Conservation (phyloP, 2,329 filamentous ascomycete species). For the Eutypa lata region DNA sequence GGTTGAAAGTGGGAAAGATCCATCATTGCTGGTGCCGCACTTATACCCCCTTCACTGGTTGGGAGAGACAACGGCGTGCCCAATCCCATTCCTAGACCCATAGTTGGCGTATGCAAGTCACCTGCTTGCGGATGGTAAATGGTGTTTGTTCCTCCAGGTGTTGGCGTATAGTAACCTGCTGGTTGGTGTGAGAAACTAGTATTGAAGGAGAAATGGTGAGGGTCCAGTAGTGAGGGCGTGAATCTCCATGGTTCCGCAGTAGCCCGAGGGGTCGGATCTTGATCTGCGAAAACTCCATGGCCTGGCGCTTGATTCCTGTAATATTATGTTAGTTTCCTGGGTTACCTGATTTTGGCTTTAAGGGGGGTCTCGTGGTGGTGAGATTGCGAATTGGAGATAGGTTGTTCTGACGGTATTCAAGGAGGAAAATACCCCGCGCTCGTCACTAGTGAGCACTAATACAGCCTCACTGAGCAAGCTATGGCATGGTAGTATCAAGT, state of each 20-base stretch:
- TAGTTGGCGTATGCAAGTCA: conserved; percentile 79
- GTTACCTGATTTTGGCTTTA: conserved; percentile 2
- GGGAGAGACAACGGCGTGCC: conserved; percentile 80
- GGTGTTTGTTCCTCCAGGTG: conserved; percentile 75
- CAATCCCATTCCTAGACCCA: conserved; percentile 72
- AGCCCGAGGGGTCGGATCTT: conserved; percentile 78
- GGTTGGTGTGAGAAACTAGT: conserved; percentile 73
- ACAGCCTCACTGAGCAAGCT: conserved; percentile 15
- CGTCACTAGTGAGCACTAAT: conserved; percentile 16
- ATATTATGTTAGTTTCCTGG: conserved; percentile 23
- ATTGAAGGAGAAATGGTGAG: conserved; percentile 77
- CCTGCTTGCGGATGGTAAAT: conserved; percentile 81
- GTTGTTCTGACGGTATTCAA: conserved; percentile 1
- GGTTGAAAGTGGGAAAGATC: conserved; percentile 67
- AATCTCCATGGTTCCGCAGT: conserved; percentile 82
- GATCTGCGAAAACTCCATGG: conserved; percentile 56
- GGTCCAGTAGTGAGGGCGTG: conserved; percentile 84
- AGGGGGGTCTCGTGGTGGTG: conserved; percentile 3
- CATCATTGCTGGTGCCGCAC: conserved; percentile 55
- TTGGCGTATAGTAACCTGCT: conserved; percentile 84
- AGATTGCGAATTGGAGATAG: conserved; percentile 4
- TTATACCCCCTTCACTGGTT: conserved; percentile 62
- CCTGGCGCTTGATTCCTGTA: conserved; percentile 46
- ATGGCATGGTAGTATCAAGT: not conserved
- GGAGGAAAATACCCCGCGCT: conserved; percentile 25